Evolutionary conservation across 352 stramenopile genomes (phyloP).

Genomic region (Globisporangium spiculum): DNA sequence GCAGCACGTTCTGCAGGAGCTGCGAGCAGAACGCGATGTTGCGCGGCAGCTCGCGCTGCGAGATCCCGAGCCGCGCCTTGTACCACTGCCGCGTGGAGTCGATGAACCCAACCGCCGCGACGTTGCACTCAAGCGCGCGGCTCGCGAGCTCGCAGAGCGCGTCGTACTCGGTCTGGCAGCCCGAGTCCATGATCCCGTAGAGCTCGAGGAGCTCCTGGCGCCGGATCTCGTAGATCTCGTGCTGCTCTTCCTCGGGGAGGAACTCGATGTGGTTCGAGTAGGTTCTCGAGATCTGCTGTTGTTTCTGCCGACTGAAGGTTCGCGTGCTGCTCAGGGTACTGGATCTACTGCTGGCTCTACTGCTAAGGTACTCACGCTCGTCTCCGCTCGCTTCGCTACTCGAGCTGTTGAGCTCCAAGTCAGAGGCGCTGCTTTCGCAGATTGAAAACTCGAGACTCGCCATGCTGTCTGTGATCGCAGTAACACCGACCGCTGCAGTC

Average conservation of each 20-base stretch:
- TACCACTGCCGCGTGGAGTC: slow-evolving; percentile 63
- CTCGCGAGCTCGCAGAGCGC: slow-evolving; percentile 70
- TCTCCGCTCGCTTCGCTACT: slow-evolving; percentile 36
- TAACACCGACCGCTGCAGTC: too few species aligned
- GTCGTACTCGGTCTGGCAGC: slow-evolving; percentile 59
- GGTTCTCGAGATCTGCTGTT: slow-evolving; percentile 6
- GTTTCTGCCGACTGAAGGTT: background rate
- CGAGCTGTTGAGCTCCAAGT: slow-evolving; percentile 29
- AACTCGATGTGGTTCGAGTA: slow-evolving; percentile 42
- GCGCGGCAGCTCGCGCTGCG: slow-evolving; percentile 53
- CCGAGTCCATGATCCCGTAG: slow-evolving; percentile 45
- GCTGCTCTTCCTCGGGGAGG: slow-evolving; percentile 37
- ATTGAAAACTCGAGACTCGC: slow-evolving; percentile 31
- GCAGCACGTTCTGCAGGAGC: slow-evolving; percentile 36
- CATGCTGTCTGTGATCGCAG: slow-evolving; percentile 2
- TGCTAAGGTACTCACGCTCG: slow-evolving; percentile 26
- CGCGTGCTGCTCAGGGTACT: background rate
- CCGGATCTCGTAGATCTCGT: slow-evolving; percentile 46
- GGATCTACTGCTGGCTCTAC: background rate
- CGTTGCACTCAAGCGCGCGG: slow-evolving; percentile 50
- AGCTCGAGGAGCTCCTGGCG: slow-evolving; percentile 38
- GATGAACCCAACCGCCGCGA: slow-evolving; percentile 72
- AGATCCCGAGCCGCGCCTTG: slow-evolving; percentile 69
- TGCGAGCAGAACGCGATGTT: slow-evolving; percentile 69
- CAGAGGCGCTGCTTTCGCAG: slow-evolving; percentile 20